Evolutionary conservation across 306 rosid genomes (phyloP), one percentile per base, ranked within the genome.

Genomic region (Pyrus pyrifolia): DNA sequence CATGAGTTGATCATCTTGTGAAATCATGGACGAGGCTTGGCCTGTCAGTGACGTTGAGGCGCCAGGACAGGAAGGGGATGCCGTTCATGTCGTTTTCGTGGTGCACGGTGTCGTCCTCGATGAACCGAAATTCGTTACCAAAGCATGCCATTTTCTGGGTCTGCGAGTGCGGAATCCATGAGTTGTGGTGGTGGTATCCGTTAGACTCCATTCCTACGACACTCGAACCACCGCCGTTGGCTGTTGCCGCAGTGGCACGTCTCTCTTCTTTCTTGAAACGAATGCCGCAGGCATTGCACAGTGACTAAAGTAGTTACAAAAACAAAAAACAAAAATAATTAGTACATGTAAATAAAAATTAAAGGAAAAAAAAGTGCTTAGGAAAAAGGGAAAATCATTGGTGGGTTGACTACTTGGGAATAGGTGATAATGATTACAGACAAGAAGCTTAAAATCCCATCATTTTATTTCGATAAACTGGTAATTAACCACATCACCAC

Each of bases 241-340:
- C 87, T 0, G 89, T 87, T 0, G 91, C 88, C 0, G 93, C 93
- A 4, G 84, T 85, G 1, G 97, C 97, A 74, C 97, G 78, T 77
- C 99, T 83, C 76, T 96, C 99, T 81, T 92, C 97, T 75, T 96
- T 96, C 85, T 96, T 96, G 91, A 88, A 96, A 73, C 99, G 86
- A 38, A 96, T 96, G 76, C 99, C 99, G 83, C 99, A 96, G 11
- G 99, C 99, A 88, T 96, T 92, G 84, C 99, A 96, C 3, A 96
- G 89, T 1, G 99, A 96, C 99, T 96, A 87, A 51, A 51, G 55
- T 51, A 5, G 3, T 51, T 4, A 51, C 69, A 77, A 74, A 7
- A 49, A 21, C 65, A 46, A 3, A 51, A 63, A 12, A 46, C 4
- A 60, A 45, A 35, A n/a, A 7, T 10, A 68, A 31, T 68, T 27